Base-by-base conservation (phyloP, 164 flowering plant species). In the Dillenia turbinata region DNA sequence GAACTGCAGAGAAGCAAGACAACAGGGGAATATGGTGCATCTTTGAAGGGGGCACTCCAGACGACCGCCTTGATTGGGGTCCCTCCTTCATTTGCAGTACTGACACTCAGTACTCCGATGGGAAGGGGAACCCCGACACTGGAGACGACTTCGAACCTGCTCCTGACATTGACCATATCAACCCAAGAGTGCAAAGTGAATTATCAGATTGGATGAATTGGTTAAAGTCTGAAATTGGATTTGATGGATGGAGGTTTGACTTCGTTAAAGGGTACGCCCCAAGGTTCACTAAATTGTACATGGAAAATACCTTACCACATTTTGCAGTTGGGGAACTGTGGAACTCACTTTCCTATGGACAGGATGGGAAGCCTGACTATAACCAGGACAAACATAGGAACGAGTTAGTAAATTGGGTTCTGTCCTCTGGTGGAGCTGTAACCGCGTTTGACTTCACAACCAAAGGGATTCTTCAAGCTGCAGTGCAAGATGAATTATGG, bases 201-300 rank as follows among this genome's bases (percentile, higher is more conserved):
- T 68, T 91, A 2, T 76, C 87, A 0, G 89, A 83, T 19, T 91
- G 97, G 97, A 60, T 88, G 83, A 87, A 86, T 49, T 91, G 97
- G 97, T 71, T 88, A 7, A 86, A 84, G 65, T 43, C 78, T 7
- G 91, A 85, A 8, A 71, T 88, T 14, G 82, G 79, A 52, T 9
- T 83, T 2, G 86, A 66, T 60, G 95, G 95, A 0, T 91, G 93
- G 93, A 60, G 90, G 40, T 79, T 91, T 43, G 92, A 88, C 70
- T 88, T 80, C 47, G 85, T 67, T 0, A 79, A 43, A 57, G 91
- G 97, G 8, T 88, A 85, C 52, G 61, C 86, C 1, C 79, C 90
- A 0, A 59, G 66, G 9, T 72, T 78, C 15, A 78, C 83, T 14
- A 83, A 80, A 53, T 9, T 83, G 2, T 88, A 86, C 33, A 72